phyloP scores from a whole-genome alignment of 2,329 filamentous ascomycete species.

The Scopulariopsis brevicaulis region DNA sequence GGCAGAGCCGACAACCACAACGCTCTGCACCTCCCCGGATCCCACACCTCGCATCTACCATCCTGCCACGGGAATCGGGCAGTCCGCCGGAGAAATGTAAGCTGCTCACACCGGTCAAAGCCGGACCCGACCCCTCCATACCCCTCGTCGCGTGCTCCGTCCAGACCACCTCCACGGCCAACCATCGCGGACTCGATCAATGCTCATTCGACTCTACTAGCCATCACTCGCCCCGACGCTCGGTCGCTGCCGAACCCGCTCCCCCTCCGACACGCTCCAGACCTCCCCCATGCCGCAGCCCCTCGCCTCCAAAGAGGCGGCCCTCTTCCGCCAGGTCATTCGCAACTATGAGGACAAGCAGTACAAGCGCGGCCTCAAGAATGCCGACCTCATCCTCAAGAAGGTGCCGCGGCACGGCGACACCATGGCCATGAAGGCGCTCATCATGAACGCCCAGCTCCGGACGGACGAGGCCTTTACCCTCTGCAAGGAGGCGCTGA shows the following conservation, averaged over 20 bases:
- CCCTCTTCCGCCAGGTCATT: slow-evolving; percentile 89
- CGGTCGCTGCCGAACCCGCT: background rate
- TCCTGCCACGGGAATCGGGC: background rate
- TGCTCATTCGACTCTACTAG: background rate
- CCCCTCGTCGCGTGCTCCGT: background rate
- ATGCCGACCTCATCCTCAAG: slow-evolving; percentile 89
- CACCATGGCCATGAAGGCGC: slow-evolving; percentile 96
- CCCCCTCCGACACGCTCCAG: slow-evolving; percentile 3
- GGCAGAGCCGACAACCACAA: background rate
- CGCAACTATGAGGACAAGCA: slow-evolving; percentile 97
- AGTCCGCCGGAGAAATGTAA: background rate
- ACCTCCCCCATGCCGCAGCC: slow-evolving; percentile 52
- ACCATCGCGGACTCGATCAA: background rate
- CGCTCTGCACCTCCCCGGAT: background rate
- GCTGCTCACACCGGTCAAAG: background rate
- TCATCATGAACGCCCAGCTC: slow-evolving; percentile 88
- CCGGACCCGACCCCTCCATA: background rate
- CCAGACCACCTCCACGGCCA: background rate
- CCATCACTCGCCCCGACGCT: background rate
- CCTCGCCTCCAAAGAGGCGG: slow-evolving; percentile 76
- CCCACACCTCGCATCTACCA: background rate
- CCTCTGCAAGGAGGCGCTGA: slow-evolving; percentile 83
- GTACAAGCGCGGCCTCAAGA: slow-evolving; percentile 89
- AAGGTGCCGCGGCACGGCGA: slow-evolving; percentile 96
- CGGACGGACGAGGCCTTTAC: slow-evolving; percentile 91